Evolutionary conservation across 2,329 filamentous ascomycete genomes (phyloP).

Genomic region (Pestalotiopsis sp.): DNA sequence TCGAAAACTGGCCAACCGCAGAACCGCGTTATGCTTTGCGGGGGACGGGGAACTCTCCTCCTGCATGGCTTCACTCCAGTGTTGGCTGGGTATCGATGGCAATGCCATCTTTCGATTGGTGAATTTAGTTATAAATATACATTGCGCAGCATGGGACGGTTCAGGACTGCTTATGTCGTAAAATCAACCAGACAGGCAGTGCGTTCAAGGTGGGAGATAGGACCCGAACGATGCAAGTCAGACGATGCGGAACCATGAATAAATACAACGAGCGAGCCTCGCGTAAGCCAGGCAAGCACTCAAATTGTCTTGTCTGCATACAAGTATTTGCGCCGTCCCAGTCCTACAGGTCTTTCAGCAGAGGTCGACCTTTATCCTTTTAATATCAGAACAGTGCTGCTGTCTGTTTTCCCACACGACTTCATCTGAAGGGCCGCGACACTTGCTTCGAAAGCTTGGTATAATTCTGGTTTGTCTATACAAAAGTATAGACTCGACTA

Average conservation of each 20-base stretch:
- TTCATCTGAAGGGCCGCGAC: too few species aligned
- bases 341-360: not conserved
- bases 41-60: not conserved
- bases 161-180: not conserved
- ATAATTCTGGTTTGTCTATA: too few species aligned
- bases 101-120: not conserved
- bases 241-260: not conserved
- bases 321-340: constrained; percentile 1
- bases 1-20: constrained; percentile 7
- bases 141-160: not conserved
- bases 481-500: too few species aligned
- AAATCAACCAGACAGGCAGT: not conserved
- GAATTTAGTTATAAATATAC: not conserved
- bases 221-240: not conserved
- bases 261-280: not conserved
- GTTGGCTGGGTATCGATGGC: not conserved
- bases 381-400: not conserved
- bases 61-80: not conserved
- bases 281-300: not conserved
- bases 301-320: not conserved
- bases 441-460: too few species aligned
- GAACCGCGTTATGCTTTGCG: not conserved
- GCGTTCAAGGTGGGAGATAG: not conserved
- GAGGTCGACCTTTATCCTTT: not conserved
- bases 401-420: too few species aligned